phyloP scores from a whole-genome alignment of 1,284 basidiomycete genomes.

The Ustilago xerochloae region DNA sequence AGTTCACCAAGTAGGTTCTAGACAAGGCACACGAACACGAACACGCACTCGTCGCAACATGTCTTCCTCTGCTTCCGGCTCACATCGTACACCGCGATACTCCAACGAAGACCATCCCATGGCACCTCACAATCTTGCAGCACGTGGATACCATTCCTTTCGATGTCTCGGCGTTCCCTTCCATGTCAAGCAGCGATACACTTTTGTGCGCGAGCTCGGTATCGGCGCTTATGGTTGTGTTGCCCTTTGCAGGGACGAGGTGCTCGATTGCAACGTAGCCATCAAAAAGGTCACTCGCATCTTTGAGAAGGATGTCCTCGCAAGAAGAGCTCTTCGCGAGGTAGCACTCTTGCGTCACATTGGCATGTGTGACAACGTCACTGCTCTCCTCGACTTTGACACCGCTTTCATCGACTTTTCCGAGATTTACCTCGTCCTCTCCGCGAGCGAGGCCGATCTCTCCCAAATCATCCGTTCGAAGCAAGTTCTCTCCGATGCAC shows the following conservation, averaged over 20 bases:
- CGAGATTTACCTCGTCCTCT: constrained; percentile 65
- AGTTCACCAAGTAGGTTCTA: constrained; percentile 50
- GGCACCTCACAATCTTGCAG: constrained; percentile 58
- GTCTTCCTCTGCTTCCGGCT: constrained; percentile 30
- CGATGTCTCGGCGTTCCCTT: constrained; percentile 65
- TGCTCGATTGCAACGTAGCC: constrained; percentile 64
- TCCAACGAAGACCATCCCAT: constrained; percentile 63
- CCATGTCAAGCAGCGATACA: constrained; percentile 64
- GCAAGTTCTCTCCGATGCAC: constrained; percentile 63
- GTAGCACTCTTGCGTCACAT: constrained; percentile 61
- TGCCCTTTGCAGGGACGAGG: constrained; percentile 59
- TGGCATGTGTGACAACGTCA: constrained; percentile 61
- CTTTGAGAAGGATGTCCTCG: constrained; percentile 65
- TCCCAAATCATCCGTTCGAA: constrained; percentile 66
- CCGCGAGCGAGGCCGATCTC: constrained; percentile 65
- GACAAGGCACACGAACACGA: constrained; percentile 53
- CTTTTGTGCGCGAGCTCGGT: constrained; percentile 65
- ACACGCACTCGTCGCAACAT: constrained; percentile 54
- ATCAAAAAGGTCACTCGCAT: constrained; percentile 67
- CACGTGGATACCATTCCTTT: constrained; percentile 64
- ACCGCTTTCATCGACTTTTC: constrained; percentile 67
- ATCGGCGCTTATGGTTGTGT: constrained; percentile 67
- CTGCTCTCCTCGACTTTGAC: constrained; percentile 65
- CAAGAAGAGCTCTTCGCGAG: constrained; percentile 63
- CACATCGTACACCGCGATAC: constrained; percentile 45